A percentile compares a stretch with the other conserved stretches of the same genome.
Evolutionary conservation across 2,329 filamentous ascomycete species (phyloP).

Genomic region (Talaromyces sp.): DNA sequence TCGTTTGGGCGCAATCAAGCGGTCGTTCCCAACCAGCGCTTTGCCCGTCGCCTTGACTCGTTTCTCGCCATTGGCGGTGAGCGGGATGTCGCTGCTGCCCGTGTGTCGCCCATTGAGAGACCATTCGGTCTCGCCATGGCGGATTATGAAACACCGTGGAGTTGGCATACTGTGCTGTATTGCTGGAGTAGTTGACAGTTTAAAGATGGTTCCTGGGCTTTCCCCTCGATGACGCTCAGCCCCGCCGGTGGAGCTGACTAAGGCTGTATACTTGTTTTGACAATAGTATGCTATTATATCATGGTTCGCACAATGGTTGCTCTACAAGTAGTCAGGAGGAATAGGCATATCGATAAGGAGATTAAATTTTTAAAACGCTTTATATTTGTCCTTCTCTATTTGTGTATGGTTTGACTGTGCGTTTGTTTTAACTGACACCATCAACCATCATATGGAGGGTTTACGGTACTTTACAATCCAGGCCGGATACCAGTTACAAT

Average conservation of each 20-base stretch:
- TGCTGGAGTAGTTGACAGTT: not conserved
- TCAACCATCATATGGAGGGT: too few species aligned
- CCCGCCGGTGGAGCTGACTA: not conserved
- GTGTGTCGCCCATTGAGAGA: conserved; percentile 83
- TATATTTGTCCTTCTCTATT: too few species aligned
- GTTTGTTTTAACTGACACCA: too few species aligned
- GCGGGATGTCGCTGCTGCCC: conserved; percentile 75
- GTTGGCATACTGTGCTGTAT: conserved; percentile 40
- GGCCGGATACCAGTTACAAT: too few species aligned
- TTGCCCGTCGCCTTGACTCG: conserved; percentile 71
- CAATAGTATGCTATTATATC: too few species aligned
- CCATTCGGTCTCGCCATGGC: conserved; percentile 96
- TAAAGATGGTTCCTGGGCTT: not conserved
- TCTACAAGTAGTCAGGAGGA: too few species aligned
- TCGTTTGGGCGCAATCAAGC: conserved; percentile 77
- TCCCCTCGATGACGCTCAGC: not conserved
- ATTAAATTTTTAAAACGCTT: too few species aligned
- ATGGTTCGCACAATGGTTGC: too few species aligned
- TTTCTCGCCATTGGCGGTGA: conserved; percentile 77
- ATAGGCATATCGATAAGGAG: too few species aligned
- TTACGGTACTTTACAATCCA: too few species aligned
- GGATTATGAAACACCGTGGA: conserved; percentile 74
- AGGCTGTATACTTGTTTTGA: not conserved
- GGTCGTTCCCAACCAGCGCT: conserved; percentile 77
- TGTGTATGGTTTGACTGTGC: too few species aligned